phyloP scores from a whole-genome alignment of 495 filamentous ascomycete species.

The Penicillium flavigenum region DNA sequence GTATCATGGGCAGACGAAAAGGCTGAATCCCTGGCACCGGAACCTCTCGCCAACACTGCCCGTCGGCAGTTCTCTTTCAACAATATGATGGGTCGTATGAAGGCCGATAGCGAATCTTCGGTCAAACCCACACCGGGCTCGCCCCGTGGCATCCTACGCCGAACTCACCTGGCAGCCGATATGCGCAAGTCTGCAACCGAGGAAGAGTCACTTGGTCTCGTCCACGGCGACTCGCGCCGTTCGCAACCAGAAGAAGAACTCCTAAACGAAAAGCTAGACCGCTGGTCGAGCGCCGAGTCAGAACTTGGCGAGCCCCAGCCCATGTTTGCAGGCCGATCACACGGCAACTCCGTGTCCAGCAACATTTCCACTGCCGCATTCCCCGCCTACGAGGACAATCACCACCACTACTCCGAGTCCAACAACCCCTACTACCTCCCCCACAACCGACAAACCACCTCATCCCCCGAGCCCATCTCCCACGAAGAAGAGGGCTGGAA shows the following conservation, averaged over 20 bases:
- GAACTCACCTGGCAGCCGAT: constrained; percentile 41
- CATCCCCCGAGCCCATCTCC: constrained; percentile 18
- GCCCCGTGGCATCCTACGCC: constrained; percentile 41
- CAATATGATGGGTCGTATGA: constrained; percentile 63
- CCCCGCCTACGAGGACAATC: constrained; percentile 37
- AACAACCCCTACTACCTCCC: constrained; percentile 30
- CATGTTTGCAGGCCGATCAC: constrained; percentile 23
- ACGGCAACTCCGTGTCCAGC: constrained; percentile 31
- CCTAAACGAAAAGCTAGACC: constrained; percentile 36
- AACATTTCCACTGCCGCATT: constrained; percentile 34
- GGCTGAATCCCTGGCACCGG: constrained; percentile 29
- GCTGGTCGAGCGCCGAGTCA: constrained; percentile 34
- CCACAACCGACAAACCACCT: constrained; percentile 10
- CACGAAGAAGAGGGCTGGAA: constrained; percentile 1
- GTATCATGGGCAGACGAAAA: constrained; percentile 35
- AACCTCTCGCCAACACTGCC: constrained; percentile 31
- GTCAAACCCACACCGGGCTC: constrained; percentile 30
- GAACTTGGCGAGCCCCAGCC: constrained; percentile 22
- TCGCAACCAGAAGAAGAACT: constrained; percentile 25
- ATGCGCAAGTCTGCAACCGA: constrained; percentile 63
- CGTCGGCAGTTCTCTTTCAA: constrained; percentile 91
- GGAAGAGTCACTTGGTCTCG: constrained; percentile 84
- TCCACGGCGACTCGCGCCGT: constrained; percentile 63
- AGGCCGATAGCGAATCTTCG: constrained; percentile 34
- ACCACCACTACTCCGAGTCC: constrained; percentile 21